Evolutionary conservation across 2,329 filamentous ascomycete species (phyloP).

Genomic region (Apiospora aurea): DNA sequence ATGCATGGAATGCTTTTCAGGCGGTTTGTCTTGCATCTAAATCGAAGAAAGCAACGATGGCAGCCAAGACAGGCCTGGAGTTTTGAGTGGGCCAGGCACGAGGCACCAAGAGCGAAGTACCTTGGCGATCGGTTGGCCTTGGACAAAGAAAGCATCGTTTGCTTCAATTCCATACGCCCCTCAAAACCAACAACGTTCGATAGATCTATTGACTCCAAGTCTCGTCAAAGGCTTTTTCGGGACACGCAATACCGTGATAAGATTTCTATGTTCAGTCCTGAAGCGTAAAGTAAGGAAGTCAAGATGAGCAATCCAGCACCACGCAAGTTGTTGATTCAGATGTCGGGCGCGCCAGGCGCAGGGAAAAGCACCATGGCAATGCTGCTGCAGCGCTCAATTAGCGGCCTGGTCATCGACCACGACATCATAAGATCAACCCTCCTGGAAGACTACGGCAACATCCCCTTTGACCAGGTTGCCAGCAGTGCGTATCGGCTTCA

Average conservation of each 20-base stretch:
- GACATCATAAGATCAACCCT: slow-evolving; percentile 45
- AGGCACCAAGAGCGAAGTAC: background rate
- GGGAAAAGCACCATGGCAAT: slow-evolving; percentile 47
- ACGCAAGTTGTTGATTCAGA: slow-evolving; percentile 40
- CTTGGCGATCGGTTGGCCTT: background rate
- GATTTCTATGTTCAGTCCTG: background rate
- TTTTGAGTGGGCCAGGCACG: background rate
- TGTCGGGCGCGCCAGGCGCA: slow-evolving; percentile 49
- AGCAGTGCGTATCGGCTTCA: slow-evolving; percentile 44
- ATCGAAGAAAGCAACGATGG: background rate
- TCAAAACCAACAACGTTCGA: background rate
- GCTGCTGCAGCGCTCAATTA: slow-evolving; percentile 37
- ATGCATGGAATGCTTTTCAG: too few relatives aligned
- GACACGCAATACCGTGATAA: background rate
- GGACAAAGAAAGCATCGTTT: background rate
- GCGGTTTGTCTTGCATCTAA: background rate
- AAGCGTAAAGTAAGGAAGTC: background rate
- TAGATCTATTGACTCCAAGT: background rate
- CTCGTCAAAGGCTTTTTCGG: background rate
- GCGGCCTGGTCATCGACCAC: slow-evolving; percentile 45
- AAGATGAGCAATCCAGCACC: background rate
- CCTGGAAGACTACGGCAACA: slow-evolving; percentile 33
- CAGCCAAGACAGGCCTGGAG: background rate
- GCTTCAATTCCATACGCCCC: background rate
- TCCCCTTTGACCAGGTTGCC: slow-evolving; percentile 42